Conservation (phyloP, 2,329 filamentous ascomycete species). For the Elsinoe australis region DNA sequence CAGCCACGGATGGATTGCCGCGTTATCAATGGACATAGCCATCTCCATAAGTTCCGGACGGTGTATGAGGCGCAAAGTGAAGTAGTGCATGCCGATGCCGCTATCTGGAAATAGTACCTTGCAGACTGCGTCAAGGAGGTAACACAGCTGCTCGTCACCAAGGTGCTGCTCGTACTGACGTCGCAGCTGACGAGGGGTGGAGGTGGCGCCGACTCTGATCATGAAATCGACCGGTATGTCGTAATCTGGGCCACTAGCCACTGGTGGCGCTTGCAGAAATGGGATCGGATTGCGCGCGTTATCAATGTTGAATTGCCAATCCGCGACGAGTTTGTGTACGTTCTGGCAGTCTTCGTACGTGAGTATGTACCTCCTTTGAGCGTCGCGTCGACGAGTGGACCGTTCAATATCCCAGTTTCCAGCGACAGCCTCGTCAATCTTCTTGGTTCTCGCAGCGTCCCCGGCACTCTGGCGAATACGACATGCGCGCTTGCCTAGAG, state of each 20-base stretch:
- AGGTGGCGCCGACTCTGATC: constrained; percentile 5
- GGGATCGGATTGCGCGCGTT: too few relatives aligned
- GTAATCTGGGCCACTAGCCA: not conserved
- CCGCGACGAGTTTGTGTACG: not conserved
- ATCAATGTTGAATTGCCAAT: not conserved
- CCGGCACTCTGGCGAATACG: constrained; percentile 6
- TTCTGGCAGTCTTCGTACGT: constrained; percentile 1
- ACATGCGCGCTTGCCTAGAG: constrained; percentile 1
- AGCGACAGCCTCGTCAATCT: constrained; percentile 2
- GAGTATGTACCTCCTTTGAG: constrained; percentile 1
- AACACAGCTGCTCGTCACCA: constrained; percentile 3
- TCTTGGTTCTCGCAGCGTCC: not conserved
- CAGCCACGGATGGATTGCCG: not conserved
- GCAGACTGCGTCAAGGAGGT: constrained; percentile 2
- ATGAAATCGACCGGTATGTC: not conserved
- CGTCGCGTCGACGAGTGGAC: not conserved
- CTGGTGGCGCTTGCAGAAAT: too few relatives aligned
- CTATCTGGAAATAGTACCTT: not conserved
- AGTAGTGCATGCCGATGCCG: constrained; percentile 7
- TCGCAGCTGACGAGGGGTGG: constrained; percentile 1
- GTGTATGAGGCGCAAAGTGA: constrained; percentile 6
- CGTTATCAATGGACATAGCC: not conserved
- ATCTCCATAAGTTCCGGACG: constrained; percentile 7
- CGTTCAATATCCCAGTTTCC: not conserved
- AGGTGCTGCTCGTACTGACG: not conserved